phyloP scores from a whole-genome alignment of 1,284 basidiomycete genomes.

The Leccinum fallax region DNA sequence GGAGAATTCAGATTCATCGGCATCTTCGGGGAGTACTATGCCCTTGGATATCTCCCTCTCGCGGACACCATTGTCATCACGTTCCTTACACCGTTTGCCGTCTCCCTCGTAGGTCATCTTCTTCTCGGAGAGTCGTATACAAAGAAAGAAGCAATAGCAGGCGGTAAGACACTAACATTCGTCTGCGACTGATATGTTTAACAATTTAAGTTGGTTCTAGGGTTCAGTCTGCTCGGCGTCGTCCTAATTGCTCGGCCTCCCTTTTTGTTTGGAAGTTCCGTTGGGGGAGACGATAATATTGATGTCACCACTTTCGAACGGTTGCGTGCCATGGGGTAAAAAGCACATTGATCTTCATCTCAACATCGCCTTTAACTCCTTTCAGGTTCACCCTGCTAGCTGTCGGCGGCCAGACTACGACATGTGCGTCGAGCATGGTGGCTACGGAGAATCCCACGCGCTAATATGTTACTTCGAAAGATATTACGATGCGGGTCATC shows the following conservation, averaged over 20 bases:
- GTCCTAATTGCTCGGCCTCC: constrained; percentile 61
- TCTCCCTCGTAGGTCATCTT: constrained; percentile 67
- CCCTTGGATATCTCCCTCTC: constrained; percentile 67
- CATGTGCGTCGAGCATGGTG: constrained; percentile 28
- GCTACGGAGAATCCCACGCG: background rate
- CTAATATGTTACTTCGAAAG: constrained; percentile 37
- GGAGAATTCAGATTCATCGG: constrained; percentile 52
- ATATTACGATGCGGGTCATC: constrained; percentile 68
- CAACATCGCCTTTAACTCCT: background rate
- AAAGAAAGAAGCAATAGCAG: constrained; percentile 60
- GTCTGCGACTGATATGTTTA: background rate
- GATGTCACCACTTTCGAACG: constrained; percentile 44
- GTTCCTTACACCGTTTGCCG: constrained; percentile 73
- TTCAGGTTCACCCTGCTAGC: constrained; percentile 57
- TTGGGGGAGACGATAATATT: constrained; percentile 12
- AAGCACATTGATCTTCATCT: background rate
- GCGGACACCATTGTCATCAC: constrained; percentile 79
- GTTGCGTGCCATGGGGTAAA: constrained; percentile 54
- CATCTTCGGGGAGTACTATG: constrained; percentile 70
- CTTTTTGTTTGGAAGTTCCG: constrained; percentile 45
- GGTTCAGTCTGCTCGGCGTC: constrained; percentile 61
- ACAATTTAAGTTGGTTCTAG: constrained; percentile 31
- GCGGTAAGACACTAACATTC: constrained; percentile 45
- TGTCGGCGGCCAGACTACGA: constrained; percentile 61
- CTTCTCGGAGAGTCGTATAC: constrained; percentile 69